Base-by-base conservation (phyloP, 768 basidiomycete species). In the Pleurotus djamor region DNA sequence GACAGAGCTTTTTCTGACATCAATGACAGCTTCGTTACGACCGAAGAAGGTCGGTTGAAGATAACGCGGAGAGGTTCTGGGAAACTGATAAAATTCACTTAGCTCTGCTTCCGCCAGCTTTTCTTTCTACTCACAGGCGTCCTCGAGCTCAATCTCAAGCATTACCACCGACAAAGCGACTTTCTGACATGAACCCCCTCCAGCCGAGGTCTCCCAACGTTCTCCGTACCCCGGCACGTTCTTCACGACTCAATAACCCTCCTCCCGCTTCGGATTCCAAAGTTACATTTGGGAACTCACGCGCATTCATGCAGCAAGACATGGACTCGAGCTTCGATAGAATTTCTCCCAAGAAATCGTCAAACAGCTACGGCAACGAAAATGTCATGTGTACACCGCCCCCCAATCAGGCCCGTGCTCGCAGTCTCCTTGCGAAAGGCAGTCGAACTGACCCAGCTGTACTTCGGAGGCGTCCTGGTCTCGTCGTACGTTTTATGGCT, bases 361-460 rank as follows among this genome's bases (percentile, higher is more conserved):
- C 33, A 73, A 71, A 50, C 69, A 74, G 32, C 66, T 74, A 49
- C 34, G 41, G 17, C 5, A 35, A 35, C 36, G 67, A 70, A 57
- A 78, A 73, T 52, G 35, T 63, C 54, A 60, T 80, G 37, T 71
- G 61, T 47, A 91, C 88, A 47, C 88, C 88, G 59, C 87, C 88
- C n/a, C 88, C 82, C 1, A 88, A 87, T 64, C 76, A 82, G 49
- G 73, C 77, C n/a, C 74, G 83, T 58, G 71, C 77, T 7, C 78
- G 71, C 61, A 81, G 83, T 67, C 77, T 86, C 37, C 85, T 85
- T 68, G 72, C 86, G 37, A 87, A 89, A 64, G 89, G 90, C 52
- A 84, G 86, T 65, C 73, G 85, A 57, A 91, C 90, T 2, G 90
- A 91, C 68, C 90, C 90, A 17, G 82, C 87, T 7, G 83, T 79